A percentile compares a stretch with the other conserved stretches of the same genome.
Evolutionary conservation across 1,284 basidiomycete species (phyloP).

Genomic region (Cryptococcus wingfieldii): DNA sequence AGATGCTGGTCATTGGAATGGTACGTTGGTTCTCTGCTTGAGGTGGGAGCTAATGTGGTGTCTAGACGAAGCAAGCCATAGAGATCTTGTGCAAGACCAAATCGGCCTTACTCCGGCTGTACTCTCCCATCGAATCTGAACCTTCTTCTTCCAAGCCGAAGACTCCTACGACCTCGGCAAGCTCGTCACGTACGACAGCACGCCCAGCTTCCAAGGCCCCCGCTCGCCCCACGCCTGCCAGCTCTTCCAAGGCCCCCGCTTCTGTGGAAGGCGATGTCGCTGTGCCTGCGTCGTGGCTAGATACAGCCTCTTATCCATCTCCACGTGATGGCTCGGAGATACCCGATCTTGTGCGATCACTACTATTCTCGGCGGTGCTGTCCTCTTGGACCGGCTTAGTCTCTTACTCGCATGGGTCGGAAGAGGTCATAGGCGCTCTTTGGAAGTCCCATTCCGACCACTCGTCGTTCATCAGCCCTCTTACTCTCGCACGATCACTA

Average conservation of each 20-base stretch:
- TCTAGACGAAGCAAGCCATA: constrained; percentile 20
- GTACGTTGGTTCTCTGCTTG: constrained; percentile 16
- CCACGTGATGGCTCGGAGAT: constrained; percentile 3
- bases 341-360: constrained; percentile 6
- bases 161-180: background rate
- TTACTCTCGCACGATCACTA: constrained; percentile 13
- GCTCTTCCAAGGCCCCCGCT: background rate
- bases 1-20: constrained; percentile 26
- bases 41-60: constrained; percentile 1
- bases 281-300: constrained; percentile 7
- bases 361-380: constrained; percentile 20
- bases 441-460: background rate
- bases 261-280: background rate
- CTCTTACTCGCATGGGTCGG: constrained; percentile 3
- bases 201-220: background rate
- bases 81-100: constrained; percentile 17
- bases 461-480: constrained; percentile 9
- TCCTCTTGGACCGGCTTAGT: constrained; percentile 25
- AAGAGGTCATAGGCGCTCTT: constrained; percentile 5
- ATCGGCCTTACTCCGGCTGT: constrained; percentile 20
- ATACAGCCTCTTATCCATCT: constrained; percentile 6
- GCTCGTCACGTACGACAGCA: constrained; percentile 1
- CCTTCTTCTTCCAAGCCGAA: background rate
- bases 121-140: constrained; percentile 9
- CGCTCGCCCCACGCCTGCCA: background rate